These are phyloP conservation scores for Rubus parviflorus DNA, from an alignment of 306 rosid genomes.

Conservation along the genomic window DNA sequence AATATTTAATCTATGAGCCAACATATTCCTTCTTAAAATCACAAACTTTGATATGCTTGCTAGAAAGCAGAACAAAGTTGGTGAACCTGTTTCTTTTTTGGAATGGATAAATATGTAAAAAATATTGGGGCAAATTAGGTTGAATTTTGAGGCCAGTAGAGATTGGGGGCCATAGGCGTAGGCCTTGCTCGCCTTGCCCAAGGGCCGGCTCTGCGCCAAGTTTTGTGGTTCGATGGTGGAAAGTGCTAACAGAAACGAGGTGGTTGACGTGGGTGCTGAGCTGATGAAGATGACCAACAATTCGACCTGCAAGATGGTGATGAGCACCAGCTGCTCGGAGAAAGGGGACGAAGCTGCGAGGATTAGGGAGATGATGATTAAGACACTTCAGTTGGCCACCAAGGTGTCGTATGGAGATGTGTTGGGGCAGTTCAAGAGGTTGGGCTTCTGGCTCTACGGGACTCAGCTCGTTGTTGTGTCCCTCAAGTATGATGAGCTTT, in stretches of 20 bases:
- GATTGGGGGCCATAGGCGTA: too few species aligned
- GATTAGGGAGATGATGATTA: conserved; percentile 42
- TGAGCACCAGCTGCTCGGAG: conserved; percentile 50
- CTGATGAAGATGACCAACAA: conserved; percentile 52
- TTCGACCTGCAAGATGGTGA: conserved; percentile 45
- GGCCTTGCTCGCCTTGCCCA: too few species aligned
- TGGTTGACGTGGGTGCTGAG: conserved; percentile 40
- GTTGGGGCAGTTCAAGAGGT: conserved; percentile 44
- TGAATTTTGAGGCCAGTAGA: too few species aligned
- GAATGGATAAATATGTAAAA: too few species aligned
- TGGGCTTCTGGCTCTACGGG: conserved; percentile 47
- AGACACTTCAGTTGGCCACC: conserved; percentile 38
- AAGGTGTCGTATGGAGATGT: conserved; percentile 55
- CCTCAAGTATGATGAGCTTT: conserved; percentile 45
- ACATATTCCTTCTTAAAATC: too few species aligned
- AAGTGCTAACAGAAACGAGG: conserved; percentile 8
- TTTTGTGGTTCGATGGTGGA: conserved; percentile 21
- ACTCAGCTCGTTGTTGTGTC: conserved; percentile 42
- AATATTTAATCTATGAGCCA: too few species aligned
- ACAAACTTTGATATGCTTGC: too few species aligned
- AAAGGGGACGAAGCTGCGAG: conserved; percentile 37
- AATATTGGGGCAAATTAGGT: too few species aligned
- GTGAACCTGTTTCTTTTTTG: too few species aligned
- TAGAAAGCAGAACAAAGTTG: too few species aligned
- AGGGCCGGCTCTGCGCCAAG: too few species aligned